A percentile compares a stretch with the other conserved stretches of the same genome.
phyloP scores from a whole-genome alignment of 768 basidiomycete genomes.

The Rhizopogon salebrosus region DNA sequence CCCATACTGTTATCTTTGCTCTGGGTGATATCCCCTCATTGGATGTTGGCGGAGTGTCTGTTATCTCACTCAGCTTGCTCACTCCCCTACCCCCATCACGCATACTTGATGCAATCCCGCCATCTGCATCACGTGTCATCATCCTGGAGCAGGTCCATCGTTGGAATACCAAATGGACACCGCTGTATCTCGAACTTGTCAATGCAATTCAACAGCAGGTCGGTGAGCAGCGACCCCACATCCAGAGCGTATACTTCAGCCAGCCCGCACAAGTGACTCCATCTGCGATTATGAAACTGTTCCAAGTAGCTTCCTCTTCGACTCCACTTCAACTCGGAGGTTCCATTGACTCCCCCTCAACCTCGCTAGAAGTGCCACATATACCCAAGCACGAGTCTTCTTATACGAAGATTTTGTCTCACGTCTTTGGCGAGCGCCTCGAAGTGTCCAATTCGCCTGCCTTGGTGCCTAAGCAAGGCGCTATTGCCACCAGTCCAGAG shows the following conservation, averaged over 20 bases:
- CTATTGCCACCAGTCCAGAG: constrained; percentile 84
- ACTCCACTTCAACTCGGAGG: constrained; percentile 47
- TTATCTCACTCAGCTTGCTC: constrained; percentile 63
- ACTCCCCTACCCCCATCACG: constrained; percentile 59
- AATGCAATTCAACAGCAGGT: constrained; percentile 62
- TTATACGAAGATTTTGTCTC: constrained; percentile 83
- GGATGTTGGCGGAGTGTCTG: constrained; percentile 51
- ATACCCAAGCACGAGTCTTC: constrained; percentile 89
- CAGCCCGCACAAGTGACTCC: constrained; percentile 33
- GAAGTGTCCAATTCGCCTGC: constrained; percentile 83
- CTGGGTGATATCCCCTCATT: constrained; percentile 49
- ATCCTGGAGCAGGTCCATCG: constrained; percentile 77
- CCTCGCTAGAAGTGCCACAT: constrained; percentile 37
- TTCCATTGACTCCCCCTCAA: constrained; percentile 19
- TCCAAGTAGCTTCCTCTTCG: constrained; percentile 37
- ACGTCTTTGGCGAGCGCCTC: constrained; percentile 74
- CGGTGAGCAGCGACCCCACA: constrained; percentile 40
- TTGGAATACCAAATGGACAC: constrained; percentile 84
- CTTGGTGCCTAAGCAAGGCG: constrained; percentile 63
- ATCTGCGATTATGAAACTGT: constrained; percentile 45
- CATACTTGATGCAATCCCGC: constrained; percentile 56
- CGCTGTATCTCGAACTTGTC: constrained; percentile 79
- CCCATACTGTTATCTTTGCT: constrained; percentile 66
- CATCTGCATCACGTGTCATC: constrained; percentile 59
- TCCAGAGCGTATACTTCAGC: constrained; percentile 64